These are phyloP conservation scores for Ophiostoma novo-ulmi DNA, from an alignment of 2,329 filamentous ascomycete species.

Conservation along the genomic window DNA sequence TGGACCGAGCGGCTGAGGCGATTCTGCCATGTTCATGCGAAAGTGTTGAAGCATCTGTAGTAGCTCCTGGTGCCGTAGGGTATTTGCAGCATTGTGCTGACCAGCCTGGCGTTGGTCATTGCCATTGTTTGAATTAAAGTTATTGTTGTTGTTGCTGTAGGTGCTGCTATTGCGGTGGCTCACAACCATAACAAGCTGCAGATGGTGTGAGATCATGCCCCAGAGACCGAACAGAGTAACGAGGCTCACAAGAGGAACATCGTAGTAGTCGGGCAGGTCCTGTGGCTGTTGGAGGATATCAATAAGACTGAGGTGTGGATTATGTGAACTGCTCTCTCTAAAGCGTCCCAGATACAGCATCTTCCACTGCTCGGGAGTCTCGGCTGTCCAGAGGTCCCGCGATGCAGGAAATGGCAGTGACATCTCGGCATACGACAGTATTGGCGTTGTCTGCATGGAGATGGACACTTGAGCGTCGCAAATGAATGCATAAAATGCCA, in stretches of 20 bases:
- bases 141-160: not conserved
- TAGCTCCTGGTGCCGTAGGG: slow-evolving; percentile 55
- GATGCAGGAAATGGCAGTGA: slow-evolving; percentile 60
- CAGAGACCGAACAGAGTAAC: slow-evolving; percentile 20
- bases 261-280: slow-evolving; percentile 21
- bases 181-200: slow-evolving; percentile 14
- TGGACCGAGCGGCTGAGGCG: not conserved
- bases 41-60: slow-evolving; percentile 51
- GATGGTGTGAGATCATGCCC: slow-evolving; percentile 24
- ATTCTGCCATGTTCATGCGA: slow-evolving; percentile 17
- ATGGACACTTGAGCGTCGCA: slow-evolving; percentile 65
- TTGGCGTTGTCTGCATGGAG: slow-evolving; percentile 57
- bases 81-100: not conserved
- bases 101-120: not conserved
- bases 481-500: slow-evolving; percentile 60
- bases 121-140: not conserved
- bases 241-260: slow-evolving; percentile 15
- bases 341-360: slow-evolving; percentile 44
- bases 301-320: not conserved
- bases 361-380: slow-evolving; percentile 61
- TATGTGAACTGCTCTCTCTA: not conserved
- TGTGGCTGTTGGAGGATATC: slow-evolving; percentile 21
- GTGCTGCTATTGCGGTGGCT: not conserved
- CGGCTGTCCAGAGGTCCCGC: slow-evolving; percentile 60
- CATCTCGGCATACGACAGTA: slow-evolving; percentile 65